Base-by-base conservation (phyloP, 331 rosid genomes). In the Stylosanthes scabra region DNA sequence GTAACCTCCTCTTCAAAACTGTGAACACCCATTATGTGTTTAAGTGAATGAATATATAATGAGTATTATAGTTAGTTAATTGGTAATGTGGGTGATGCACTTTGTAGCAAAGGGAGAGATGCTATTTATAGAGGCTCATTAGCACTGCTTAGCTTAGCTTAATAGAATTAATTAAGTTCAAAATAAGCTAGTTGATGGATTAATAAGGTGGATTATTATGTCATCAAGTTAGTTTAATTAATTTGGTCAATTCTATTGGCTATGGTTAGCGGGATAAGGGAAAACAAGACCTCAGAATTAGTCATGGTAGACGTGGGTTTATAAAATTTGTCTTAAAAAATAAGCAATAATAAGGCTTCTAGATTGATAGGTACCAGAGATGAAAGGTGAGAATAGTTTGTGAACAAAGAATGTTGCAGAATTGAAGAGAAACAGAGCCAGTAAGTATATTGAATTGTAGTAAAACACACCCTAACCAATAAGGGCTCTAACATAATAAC, bases 1-100 rank as follows among this genome's bases (percentile, higher is more conserved):
- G 13, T 0, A 2, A 7, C 6, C 14, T 78, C 86, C 2, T 74
- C 76, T 1, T 56, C 20, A 11, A 0, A 69, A 69, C 51, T 11
- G 44, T 74, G 63, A 58, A 69, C 80, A 74, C 80, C 80, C 84
- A 74, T 80, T 72, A 74, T 40, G 49, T 46, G 0, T 1, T 0
- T 66, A 45, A 47, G 20, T 57, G 5, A 7, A 2, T n/a, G n/a
- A n/a, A n/a, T n/a, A n/a, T n/a, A n/a, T 20, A 31, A 5, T 3
- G 5, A 25, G 41, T 20, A 11, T 16, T 1, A n/a, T 16, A 1
- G 6, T 57, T 9, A 40, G 2, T 51, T 31, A 20, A 20, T 20
- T 14, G 5, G 8, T 41, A n/a, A 62, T 57, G 60, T 66, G 74
- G 58, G 57, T 51, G 65, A 28, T 79, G 70, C 3, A 29, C 2